Base-by-base conservation (phyloP, 805 yeast genomes). In the Pichia nakasei region DNA sequence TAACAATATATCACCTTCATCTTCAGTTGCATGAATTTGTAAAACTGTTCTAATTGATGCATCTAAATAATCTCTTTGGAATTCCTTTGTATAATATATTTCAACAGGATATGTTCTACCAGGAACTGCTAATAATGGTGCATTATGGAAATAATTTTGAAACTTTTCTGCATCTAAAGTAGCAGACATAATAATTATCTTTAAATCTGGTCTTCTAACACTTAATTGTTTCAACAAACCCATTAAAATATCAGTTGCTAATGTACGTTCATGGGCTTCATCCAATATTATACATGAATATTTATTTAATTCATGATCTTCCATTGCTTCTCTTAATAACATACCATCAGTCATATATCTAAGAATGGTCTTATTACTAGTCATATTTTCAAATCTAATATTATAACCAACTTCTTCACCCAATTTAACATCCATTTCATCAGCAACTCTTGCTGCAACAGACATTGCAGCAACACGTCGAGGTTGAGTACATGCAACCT, bases 281-380 rank as follows among this genome's bases (percentile, higher is more conserved):
- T 91, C 98, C 48, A 91, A 70, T 51, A 91, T 87, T 48, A 91
- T 85, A 57, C 96, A 91, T 17, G 95, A 82, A 63, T 91, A 91
- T 52, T 82, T 72, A 5, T 68, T 66, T 61, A 91, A 70, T 48
- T 81, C 76, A 54, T 87, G 96, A 61, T 91, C 98, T 52, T 84
- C 93, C 97, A 93, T 89, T 24, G 97, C 97, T 66, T 91, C 98
- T 59, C 97, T 77, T 53, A 91, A 69, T 42, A 91, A 73, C 97
- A 91, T 89, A 80, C 98, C 98, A 69, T 91, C 98, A 11, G 98
- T 91, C 97, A 91, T 86, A 69, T 93, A 91, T 65, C 88, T 87
- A 57, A 91, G 70, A 32, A 89, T 75, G 6, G 98, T 91, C 53
- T 79, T 83, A 43, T 73, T 71, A 35, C 84, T 70, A 2, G 96